Base-by-base conservation (phyloP, 2,329 filamentous ascomycete species). In the Saccharata proteae region DNA sequence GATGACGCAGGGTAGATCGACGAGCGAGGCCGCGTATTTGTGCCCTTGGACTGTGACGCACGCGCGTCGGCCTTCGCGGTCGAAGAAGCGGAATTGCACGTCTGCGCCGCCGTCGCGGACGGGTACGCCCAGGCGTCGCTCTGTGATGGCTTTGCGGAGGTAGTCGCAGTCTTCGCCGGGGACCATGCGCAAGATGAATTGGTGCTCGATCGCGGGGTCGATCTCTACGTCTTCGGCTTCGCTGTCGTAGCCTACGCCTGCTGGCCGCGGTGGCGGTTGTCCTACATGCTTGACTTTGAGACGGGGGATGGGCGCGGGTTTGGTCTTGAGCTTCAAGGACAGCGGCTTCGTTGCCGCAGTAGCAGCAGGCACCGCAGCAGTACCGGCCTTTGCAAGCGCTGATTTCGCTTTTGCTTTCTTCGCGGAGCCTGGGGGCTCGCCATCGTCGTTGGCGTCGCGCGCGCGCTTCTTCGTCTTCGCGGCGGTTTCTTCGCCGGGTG, bases 191-290 rank as follows among this genome's bases (percentile, higher is more conserved):
- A 98, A 57, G 6, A 98, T 68, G 42, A 96, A 83, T 41, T 92
- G 79, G 47, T 88, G 80, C 55, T 96, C 88, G 38, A 93, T 82
- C 1, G 80, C 70, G 1, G 90, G 90, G 47, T 98, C 90, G 7
- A 64, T 58, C 54, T 98, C 90, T 10, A 78, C 74, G 49, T 96
- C 90, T 34, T 85, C 90, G 9, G 86, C 84, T 55, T 96, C 90
- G 3, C 86, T 94, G 52, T 98, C 90, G 57, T 96, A 98, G 6
- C 88, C 90, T 34, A 93, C 84, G 30, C 90, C 90, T 1, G 74
- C 71, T 4, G 76, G 75, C 40, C 82, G 71, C 18, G 70, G 63
- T 5, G 81, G 78, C 2, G 72, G 66, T 40, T 74, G 70, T n/a
- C 77, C 78, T 43, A 77, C 74, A 29, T 37, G 31, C 31, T 47